Conservation (phyloP, 2,329 filamentous ascomycete species). For the Xylariales sp. region DNA sequence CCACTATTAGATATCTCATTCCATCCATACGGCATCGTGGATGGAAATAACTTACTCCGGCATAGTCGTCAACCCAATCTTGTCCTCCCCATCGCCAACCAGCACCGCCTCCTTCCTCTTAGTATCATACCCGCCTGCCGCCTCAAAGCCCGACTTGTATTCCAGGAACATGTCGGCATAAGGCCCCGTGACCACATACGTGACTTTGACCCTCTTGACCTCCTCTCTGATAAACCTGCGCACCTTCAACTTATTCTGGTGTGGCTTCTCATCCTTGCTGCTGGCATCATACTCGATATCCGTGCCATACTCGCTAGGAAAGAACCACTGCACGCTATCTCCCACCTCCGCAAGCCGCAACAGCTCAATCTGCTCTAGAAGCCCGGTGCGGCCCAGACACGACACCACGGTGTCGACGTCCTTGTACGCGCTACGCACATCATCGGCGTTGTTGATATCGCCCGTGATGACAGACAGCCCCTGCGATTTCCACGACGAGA, state of each 20-base stretch:
- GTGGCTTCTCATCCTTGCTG: conserved; percentile 52
- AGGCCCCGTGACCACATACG: conserved; percentile 59
- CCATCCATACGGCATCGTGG: no score
- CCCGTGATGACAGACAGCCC: conserved; percentile 52
- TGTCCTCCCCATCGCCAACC: conserved; percentile 56
- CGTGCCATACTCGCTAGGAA: conserved; percentile 56
- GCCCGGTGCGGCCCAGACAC: conserved; percentile 51
- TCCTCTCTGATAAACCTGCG: conserved; percentile 45
- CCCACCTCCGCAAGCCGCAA: conserved; percentile 48
- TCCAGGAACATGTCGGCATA: conserved; percentile 52
- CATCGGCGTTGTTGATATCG: conserved; percentile 43
- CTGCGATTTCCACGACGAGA: conserved; percentile 37
- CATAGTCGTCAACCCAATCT: conserved; percentile 66
- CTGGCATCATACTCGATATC: conserved; percentile 50
- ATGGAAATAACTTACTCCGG: conserved; percentile 65
- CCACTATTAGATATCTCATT: background rate
- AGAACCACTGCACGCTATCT: conserved; percentile 48
- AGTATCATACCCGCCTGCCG: conserved; percentile 55
- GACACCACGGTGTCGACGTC: conserved; percentile 54
- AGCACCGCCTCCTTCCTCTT: conserved; percentile 53
- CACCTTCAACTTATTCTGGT: conserved; percentile 60
- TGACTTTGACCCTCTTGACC: conserved; percentile 44
- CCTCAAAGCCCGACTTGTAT: conserved; percentile 30
- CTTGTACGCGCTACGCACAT: conserved; percentile 48
- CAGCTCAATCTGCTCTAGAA: conserved; percentile 49